Evolutionary conservation across 805 yeast species (phyloP).

Genomic region (Myxozyma geophila): DNA sequence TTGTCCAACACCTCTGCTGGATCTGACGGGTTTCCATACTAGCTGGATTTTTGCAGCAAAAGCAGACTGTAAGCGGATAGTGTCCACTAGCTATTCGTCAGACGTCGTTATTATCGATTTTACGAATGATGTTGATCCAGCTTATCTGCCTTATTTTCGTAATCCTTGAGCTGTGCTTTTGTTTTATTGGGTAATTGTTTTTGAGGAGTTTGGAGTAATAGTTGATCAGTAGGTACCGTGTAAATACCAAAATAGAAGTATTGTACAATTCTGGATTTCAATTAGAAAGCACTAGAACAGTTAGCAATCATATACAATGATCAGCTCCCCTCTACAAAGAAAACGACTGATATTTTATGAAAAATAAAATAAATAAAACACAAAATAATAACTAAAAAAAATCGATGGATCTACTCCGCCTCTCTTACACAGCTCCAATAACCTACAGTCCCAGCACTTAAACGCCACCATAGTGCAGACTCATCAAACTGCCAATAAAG

Average conservation of each 20-base stretch:
- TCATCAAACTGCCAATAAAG: slow-evolving; percentile 94
- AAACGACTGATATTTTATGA: not conserved
- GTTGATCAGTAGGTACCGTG: not conserved
- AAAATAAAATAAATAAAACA: not conserved
- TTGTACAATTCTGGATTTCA: not conserved
- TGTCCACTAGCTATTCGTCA: slow-evolving; percentile 45
- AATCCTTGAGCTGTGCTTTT: not conserved
- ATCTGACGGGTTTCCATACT: slow-evolving; percentile 43
- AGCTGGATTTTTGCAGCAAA: slow-evolving; percentile 45
- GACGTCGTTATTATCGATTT: slow-evolving; percentile 45
- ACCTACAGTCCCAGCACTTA: not conserved
- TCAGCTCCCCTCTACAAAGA: no score
- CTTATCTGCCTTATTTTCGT: slow-evolving; percentile 15
- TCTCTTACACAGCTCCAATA: not conserved
- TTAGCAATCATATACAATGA: not conserved
- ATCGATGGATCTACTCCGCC: not conserved
- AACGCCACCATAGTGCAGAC: slow-evolving; percentile 47
- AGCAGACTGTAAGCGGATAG: slow-evolving; percentile 41
- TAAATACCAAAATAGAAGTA: no score
- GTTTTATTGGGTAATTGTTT: not conserved
- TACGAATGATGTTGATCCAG: slow-evolving; percentile 40
- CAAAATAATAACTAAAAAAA: not conserved
- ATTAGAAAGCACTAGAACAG: not conserved
- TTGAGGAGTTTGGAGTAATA: not conserved
- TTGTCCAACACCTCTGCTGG: slow-evolving; percentile 38